Evolutionary conservation across 371 early-diverging fungal genomes (phyloP).

Genomic region (Scutellospora calospora): DNA sequence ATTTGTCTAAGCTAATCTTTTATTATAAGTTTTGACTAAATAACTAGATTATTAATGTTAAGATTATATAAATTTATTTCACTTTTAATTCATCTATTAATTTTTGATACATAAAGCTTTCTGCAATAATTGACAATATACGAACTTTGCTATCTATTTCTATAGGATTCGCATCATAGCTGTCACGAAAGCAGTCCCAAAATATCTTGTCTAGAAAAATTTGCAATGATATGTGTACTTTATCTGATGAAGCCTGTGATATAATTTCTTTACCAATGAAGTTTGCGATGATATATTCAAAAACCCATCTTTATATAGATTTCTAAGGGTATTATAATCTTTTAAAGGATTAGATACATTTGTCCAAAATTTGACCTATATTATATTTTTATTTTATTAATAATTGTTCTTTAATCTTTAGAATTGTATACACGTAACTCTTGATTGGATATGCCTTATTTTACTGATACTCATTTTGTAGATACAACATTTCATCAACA

Average conservation of each 20-base stretch:
- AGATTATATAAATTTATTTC: neutral
- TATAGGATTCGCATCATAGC: neutral
- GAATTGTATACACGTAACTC: no score
- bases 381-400: neutral
- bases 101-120: constrained; percentile 18
- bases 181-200: neutral
- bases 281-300: neutral
- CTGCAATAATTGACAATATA: constrained; percentile 7
- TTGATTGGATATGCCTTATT: no score
- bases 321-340: neutral
- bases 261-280: neutral
- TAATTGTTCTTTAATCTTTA: no score
- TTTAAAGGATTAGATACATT: neutral
- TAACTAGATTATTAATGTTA: no score
- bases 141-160: neutral
- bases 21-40: no score
- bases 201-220: neutral
- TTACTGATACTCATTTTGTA: no score
- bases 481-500: no score
- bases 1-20: no score
- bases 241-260: no score
- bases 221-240: no score
- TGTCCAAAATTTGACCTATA: neutral
- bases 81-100: neutral
- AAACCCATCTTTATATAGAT: neutral